Base-by-base conservation (phyloP, 345 rosid genomes). In the Isatis tinctoria region DNA sequence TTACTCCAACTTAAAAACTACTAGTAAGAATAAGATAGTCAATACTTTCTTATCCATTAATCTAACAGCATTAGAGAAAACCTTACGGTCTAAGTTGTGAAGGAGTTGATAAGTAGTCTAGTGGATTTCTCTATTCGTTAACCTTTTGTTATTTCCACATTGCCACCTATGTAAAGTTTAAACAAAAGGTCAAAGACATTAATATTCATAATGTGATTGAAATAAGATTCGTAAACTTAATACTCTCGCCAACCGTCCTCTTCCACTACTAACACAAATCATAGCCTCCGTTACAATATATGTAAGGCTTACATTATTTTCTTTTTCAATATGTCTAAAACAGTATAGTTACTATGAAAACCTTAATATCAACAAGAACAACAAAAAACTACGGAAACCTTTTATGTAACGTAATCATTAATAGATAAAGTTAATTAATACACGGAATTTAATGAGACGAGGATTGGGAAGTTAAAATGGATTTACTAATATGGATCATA, bases 221-320 rank as follows among this genome's bases (percentile, higher is more conserved):
- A 17, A 18, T 65, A 12, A 45, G 58, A 8, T 35, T 26, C 17
- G 2, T 8, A 43, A 22, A 54, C 43, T 57, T 18, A 41, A 17
- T 57, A 35, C 40, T 56, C 66, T 59, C 60, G 67, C 32, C 45
- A 74, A 67, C 78, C 41, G 32, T 47, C 78, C 66, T 67, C 73
- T 67, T 67, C 62, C 73, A 67, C 68, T 27, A 59, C 71, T 33
- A 3, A 51, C 48, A 44, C 72, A 43, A 49, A 49, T 49, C 54
- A 49, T 22, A 32, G 35, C 35, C 35, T 32, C 8, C 35, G 35
- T 32, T 32, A 6, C 35, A 32, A 6, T 32, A 32, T 32, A 8
- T 32, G 35, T 32, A 32, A 8, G 8, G 8, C 35, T 32, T 6
- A 6, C 35, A 32, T 6, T 32, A 32, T 32, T 32, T 32, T 32